A percentile compares a stretch with the other conserved stretches of the same genome.
Evolutionary conservation across 495 filamentous ascomycete genomes (phyloP).

Genomic region (Penicillium alfredii): DNA sequence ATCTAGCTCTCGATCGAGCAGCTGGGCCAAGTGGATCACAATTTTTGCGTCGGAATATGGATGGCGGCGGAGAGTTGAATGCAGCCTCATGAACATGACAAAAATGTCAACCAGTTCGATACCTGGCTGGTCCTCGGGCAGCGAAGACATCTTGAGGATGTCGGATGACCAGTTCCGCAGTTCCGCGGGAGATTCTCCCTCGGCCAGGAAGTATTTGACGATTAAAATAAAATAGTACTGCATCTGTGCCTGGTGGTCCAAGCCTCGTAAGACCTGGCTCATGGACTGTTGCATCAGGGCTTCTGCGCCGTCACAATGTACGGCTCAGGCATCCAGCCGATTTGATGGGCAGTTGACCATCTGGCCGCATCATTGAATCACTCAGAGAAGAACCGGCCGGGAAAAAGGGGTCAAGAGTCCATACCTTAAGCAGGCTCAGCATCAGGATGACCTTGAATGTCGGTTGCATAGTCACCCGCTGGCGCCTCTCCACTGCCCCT

Average conservation of each 20-base stretch:
- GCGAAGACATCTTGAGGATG: not conserved
- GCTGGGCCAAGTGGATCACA: not conserved
- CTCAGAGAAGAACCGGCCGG: not conserved
- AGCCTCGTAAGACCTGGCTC: slow-evolving; percentile 1
- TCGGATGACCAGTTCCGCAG: slow-evolving; percentile 12
- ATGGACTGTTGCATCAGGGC: slow-evolving; percentile 16
- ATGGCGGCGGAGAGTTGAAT: slow-evolving; percentile 6
- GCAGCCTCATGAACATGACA: slow-evolving; percentile 13
- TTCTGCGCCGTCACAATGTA: slow-evolving; percentile 18
- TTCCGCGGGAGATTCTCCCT: slow-evolving; percentile 4
- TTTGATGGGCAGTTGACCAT: slow-evolving; percentile 17
- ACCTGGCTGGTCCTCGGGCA: slow-evolving; percentile 6
- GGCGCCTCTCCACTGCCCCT: slow-evolving; percentile 13
- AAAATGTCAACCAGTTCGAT: slow-evolving; percentile 18
- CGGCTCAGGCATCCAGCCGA: slow-evolving; percentile 15
- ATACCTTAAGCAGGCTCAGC: slow-evolving; percentile 22
- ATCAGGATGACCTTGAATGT: slow-evolving; percentile 16
- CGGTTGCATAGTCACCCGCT: slow-evolving; percentile 7
- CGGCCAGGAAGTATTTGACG: slow-evolving; percentile 16
- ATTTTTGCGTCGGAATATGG: not conserved
- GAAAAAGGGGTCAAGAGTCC: not conserved
- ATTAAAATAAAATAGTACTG: slow-evolving; percentile 19
- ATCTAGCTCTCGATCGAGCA: slow-evolving; percentile 13
- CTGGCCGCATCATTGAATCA: slow-evolving; percentile 5
- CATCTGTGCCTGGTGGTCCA: slow-evolving; percentile 9